Percentiles rank a stretch among this genome's conserved stretches.
These are phyloP conservation scores for Cephalotrichum gorgonifer DNA, from an alignment of 2,329 filamentous ascomycete genomes.

Conservation along the genomic window DNA sequence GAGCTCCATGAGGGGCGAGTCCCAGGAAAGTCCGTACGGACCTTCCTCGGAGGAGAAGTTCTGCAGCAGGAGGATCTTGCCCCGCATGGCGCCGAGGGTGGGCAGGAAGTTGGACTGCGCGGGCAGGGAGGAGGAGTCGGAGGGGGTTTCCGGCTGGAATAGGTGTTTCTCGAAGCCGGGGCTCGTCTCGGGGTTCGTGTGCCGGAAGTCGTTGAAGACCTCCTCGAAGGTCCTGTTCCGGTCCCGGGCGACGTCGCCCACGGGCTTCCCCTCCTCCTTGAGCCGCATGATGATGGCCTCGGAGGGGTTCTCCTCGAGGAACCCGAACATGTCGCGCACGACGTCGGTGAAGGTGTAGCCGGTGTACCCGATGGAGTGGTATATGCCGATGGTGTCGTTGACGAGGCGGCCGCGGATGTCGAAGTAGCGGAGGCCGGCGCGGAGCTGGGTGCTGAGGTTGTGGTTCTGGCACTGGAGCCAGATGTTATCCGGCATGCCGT, in stretches of 20 bases:
- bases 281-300: slow-evolving; percentile 39
- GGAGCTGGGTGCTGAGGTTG: slow-evolving; percentile 31
- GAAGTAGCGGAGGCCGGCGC: slow-evolving; percentile 36
- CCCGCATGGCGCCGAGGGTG: slow-evolving; percentile 32
- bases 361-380: slow-evolving; percentile 34
- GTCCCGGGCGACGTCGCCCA: slow-evolving; percentile 12
- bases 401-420: slow-evolving; percentile 35
- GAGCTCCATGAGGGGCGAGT: slow-evolving; percentile 30
- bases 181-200: slow-evolving; percentile 21
- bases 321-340: slow-evolving; percentile 30
- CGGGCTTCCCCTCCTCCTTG: slow-evolving; percentile 32
- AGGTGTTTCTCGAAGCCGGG: slow-evolving; percentile 21
- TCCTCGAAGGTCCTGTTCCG: slow-evolving; percentile 31
- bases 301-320: slow-evolving; percentile 31
- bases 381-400: slow-evolving; percentile 32
- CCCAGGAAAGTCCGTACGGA: slow-evolving; percentile 34
- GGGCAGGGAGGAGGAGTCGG: too few relatives aligned
- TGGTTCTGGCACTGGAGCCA: slow-evolving; percentile 36
- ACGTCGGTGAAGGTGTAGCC: slow-evolving; percentile 33
- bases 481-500: slow-evolving; percentile 20
- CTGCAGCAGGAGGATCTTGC: slow-evolving; percentile 36
- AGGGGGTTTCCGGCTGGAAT: slow-evolving; percentile 21
- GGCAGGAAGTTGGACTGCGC: slow-evolving; percentile 20
- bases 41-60: slow-evolving; percentile 20
- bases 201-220: slow-evolving; percentile 30